These are phyloP conservation scores for Ceratobasidium theobromae DNA, from an alignment of 1,284 basidiomycete genomes.

Conservation along the genomic window DNA sequence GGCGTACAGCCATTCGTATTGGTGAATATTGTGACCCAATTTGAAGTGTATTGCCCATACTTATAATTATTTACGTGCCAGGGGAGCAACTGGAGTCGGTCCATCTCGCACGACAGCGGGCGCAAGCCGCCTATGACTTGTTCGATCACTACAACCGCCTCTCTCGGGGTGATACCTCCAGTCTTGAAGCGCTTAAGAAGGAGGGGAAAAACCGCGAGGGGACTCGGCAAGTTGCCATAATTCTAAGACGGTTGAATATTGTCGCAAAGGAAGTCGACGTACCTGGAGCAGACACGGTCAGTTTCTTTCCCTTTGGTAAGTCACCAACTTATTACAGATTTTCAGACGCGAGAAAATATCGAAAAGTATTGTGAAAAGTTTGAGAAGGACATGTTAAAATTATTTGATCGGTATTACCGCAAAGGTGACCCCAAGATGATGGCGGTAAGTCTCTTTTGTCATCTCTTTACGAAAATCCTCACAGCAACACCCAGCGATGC, in stretches of 20 bases:
- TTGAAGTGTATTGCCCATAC: slow-evolving; percentile 14
- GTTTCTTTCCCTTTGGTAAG: slow-evolving; percentile 31
- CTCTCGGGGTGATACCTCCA: slow-evolving; percentile 77
- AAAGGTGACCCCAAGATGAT: slow-evolving; percentile 99
- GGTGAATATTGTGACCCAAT: slow-evolving; percentile 52
- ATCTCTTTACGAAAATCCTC: background rate
- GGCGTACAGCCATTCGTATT: slow-evolving; percentile 91
- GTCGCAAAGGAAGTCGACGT: slow-evolving; percentile 93
- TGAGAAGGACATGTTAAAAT: slow-evolving; percentile 95
- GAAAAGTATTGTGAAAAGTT: slow-evolving; percentile 98
- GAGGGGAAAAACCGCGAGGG: slow-evolving; percentile 74
- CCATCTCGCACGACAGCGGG: slow-evolving; percentile 88
- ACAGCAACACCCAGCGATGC: slow-evolving; percentile 68
- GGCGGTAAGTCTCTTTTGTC: slow-evolving; percentile 63
- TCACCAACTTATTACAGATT: slow-evolving; percentile 1
- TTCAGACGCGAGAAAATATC: slow-evolving; percentile 79
- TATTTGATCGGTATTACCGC: slow-evolving; percentile 94
- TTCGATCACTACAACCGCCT: slow-evolving; percentile 95
- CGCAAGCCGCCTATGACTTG: slow-evolving; percentile 92
- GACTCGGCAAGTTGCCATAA: slow-evolving; percentile 82
- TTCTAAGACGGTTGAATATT: slow-evolving; percentile 83
- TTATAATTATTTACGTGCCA: slow-evolving; percentile 42
- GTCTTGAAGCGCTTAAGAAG: slow-evolving; percentile 79
- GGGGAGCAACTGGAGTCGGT: slow-evolving; percentile 96
- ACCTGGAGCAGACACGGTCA: slow-evolving; percentile 74